Percentiles rank a stretch among this genome's conserved stretches.
Conservation (phyloP, 2,329 filamentous ascomycete species). For the Diaporthe sp. region DNA sequence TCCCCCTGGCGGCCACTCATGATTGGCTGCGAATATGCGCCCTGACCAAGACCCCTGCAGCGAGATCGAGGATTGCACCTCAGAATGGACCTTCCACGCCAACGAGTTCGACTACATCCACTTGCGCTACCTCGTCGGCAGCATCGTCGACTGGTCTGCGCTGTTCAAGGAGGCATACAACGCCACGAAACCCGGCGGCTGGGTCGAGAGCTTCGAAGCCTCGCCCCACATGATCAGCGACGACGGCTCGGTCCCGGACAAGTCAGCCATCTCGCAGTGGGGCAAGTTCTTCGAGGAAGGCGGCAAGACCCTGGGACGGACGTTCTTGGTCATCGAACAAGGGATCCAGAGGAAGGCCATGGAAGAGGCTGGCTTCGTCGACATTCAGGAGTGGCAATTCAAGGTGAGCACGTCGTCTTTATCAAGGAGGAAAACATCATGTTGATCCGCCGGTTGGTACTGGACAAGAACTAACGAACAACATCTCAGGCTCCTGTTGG, state of each 20-base stretch:
- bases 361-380: slow-evolving; percentile 65
- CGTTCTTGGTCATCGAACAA: slow-evolving; percentile 62
- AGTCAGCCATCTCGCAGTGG: slow-evolving; percentile 39
- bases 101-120: slow-evolving; percentile 68
- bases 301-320: slow-evolving; percentile 53
- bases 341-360: slow-evolving; percentile 62
- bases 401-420: slow-evolving; percentile 50
- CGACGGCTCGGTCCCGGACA: slow-evolving; percentile 38
- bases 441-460: background rate
- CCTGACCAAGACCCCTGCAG: slow-evolving; percentile 30
- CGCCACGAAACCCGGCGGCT: slow-evolving; percentile 63
- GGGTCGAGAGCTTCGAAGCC: slow-evolving; percentile 40
- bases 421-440: background rate
- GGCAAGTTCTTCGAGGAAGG: slow-evolving; percentile 49
- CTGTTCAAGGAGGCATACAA: slow-evolving; percentile 59
- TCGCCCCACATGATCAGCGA: slow-evolving; percentile 38
- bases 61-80: slow-evolving; percentile 70
- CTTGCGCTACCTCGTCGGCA: slow-evolving; percentile 62
- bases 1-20: background rate
- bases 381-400: slow-evolving; percentile 62
- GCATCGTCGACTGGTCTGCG: slow-evolving; percentile 62
- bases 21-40: background rate
- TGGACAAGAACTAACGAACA: background rate
- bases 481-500: slow-evolving; percentile 39
- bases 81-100: slow-evolving; percentile 56